Percentiles rank a stretch among this genome's conserved stretches.
phyloP scores from a whole-genome alignment of 805 yeast genomes.

The Pichia paraexigua region DNA sequence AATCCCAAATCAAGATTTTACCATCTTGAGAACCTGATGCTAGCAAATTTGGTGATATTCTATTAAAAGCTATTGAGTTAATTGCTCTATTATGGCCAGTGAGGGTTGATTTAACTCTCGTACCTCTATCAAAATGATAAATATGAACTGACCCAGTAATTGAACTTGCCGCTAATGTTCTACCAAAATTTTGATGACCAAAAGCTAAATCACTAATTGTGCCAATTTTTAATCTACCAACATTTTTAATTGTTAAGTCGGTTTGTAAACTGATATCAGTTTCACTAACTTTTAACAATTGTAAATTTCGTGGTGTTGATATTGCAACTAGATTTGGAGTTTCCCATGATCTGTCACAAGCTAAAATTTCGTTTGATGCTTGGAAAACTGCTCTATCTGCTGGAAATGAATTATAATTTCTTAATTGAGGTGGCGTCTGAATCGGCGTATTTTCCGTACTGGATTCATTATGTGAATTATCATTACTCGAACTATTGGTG shows the following conservation, averaged over 20 bases:
- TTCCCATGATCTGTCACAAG: slow-evolving; percentile 28
- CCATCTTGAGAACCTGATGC: slow-evolving; percentile 78
- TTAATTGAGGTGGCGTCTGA: not conserved
- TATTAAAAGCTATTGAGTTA: slow-evolving; percentile 35
- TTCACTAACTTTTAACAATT: slow-evolving; percentile 29
- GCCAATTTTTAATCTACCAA: slow-evolving; percentile 29
- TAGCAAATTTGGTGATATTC: slow-evolving; percentile 32
- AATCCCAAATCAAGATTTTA: slow-evolving; percentile 67
- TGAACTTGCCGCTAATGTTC: slow-evolving; percentile 36
- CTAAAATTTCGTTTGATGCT: slow-evolving; percentile 28
- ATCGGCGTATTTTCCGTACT: not conserved
- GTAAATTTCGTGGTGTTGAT: slow-evolving; percentile 37
- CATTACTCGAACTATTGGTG: not conserved
- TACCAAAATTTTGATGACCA: slow-evolving; percentile 33
- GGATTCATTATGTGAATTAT: not conserved
- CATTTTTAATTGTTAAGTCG: slow-evolving; percentile 27
- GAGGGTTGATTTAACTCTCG: slow-evolving; percentile 24
- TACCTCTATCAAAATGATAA: slow-evolving; percentile 25
- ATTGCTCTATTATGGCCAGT: slow-evolving; percentile 40
- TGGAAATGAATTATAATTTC: not conserved
- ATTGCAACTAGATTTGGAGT: slow-evolving; percentile 31
- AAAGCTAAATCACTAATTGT: slow-evolving; percentile 36
- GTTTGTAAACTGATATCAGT: slow-evolving; percentile 26
- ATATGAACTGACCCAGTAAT: slow-evolving; percentile 40
- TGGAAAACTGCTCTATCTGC: slow-evolving; percentile 24